Evolutionary conservation across 1,284 basidiomycete species (phyloP).

Genomic region (Pascua sp.): DNA sequence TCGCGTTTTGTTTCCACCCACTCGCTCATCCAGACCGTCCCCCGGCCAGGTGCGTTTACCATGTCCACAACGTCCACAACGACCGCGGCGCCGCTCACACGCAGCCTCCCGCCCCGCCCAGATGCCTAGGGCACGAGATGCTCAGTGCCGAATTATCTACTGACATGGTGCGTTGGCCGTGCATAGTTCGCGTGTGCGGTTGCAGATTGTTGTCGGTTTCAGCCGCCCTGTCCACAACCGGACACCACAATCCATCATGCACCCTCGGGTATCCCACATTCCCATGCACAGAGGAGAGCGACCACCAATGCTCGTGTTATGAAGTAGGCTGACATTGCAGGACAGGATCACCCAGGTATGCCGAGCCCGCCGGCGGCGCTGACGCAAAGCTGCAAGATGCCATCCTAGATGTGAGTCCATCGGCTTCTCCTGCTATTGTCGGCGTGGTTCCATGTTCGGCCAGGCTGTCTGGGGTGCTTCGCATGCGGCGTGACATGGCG

Average conservation of each 20-base stretch:
- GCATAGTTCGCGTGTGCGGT: no score
- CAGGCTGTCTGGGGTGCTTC: not conserved
- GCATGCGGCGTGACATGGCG: no score
- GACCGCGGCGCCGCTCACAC: not conserved
- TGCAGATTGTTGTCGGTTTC: not conserved
- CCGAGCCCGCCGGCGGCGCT: not conserved
- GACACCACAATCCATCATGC: not conserved
- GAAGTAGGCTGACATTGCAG: conserved; percentile 21
- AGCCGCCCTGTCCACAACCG: no score
- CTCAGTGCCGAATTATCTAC: conserved; percentile 49
- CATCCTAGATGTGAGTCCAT: conserved; percentile 41
- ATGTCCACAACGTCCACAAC: conserved; percentile 3
- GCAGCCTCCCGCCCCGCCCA: conserved; percentile 5
- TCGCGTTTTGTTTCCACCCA: not conserved
- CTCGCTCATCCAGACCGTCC: not conserved
- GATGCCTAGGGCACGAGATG: conserved; percentile 37
- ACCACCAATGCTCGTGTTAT: no score
- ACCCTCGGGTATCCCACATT: no score
- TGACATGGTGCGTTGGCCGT: conserved; percentile 39
- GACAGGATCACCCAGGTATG: conserved; percentile 48
- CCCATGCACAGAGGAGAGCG: no score
- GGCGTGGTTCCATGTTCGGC: not conserved
- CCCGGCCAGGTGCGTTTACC: not conserved
- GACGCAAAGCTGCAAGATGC: conserved; percentile 47
- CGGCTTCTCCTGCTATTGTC: not conserved